Percentiles rank a stretch among this genome's conserved stretches.
These are phyloP conservation scores for Trapa incisa DNA, from an alignment of 345 rosid genomes.

Conservation along the genomic window DNA sequence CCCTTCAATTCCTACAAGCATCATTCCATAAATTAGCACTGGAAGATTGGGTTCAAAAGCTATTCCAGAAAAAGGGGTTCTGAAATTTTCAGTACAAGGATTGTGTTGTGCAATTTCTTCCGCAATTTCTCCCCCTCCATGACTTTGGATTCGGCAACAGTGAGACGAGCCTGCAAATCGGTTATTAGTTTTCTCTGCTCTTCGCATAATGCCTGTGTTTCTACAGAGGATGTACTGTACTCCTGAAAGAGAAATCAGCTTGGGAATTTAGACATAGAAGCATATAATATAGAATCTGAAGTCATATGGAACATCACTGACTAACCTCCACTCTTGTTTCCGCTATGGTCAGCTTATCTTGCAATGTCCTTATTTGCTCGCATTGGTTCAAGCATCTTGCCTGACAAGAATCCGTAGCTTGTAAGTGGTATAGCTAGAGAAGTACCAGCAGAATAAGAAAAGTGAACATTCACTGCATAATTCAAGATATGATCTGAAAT, in stretches of 20 bases:
- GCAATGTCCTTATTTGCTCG: slow-evolving; percentile 50
- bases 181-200: slow-evolving; percentile 55
- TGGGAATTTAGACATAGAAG: too few relatives aligned
- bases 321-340: slow-evolving; percentile 60
- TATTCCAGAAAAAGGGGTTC: not conserved
- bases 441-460: not conserved
- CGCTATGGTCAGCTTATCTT: slow-evolving; percentile 48
- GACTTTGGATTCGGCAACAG: slow-evolving; percentile 79
- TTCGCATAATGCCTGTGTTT: slow-evolving; percentile 62
- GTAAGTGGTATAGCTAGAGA: slow-evolving; percentile 5
- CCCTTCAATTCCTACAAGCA: slow-evolving; percentile 75
- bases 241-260: slow-evolving; percentile 23
- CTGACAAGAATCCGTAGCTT: slow-evolving; percentile 32
- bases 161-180: slow-evolving; percentile 54
- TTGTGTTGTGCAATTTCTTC: slow-evolving; percentile 87
- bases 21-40: not conserved
- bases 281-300: too few relatives aligned
- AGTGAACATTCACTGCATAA: not conserved
- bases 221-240: slow-evolving; percentile 65
- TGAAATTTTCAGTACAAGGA: slow-evolving; percentile 45
- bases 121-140: slow-evolving; percentile 88
- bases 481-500: not conserved
- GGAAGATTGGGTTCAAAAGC: not conserved
- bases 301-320: not conserved
- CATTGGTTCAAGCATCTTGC: slow-evolving; percentile 52